phyloP scores from a whole-genome alignment of 1,284 basidiomycete genomes.

The Malassezia cuniculi region DNA sequence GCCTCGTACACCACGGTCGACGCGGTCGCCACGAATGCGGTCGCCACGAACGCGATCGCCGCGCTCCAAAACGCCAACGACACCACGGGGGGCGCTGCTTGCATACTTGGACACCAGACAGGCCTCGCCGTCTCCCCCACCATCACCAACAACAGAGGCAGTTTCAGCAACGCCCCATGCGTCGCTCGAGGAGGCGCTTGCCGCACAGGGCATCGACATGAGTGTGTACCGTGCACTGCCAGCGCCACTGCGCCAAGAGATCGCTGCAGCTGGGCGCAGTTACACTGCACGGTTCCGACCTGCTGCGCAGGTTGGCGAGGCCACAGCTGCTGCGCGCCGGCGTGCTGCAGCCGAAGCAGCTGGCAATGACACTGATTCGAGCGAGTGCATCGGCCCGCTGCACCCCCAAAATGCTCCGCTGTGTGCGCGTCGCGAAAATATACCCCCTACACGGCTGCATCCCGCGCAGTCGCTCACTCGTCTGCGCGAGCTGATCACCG shows the following conservation, averaged over 20 bases:
- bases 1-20: slow-evolving; percentile 12
- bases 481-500: slow-evolving; percentile 12
- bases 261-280: no score
- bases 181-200: slow-evolving; percentile 13
- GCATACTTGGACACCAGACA: slow-evolving; percentile 15
- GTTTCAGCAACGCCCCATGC: slow-evolving; percentile 16
- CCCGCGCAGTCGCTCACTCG: neutral
- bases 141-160: slow-evolving; percentile 11
- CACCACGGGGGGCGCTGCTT: no score
- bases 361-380: no score
- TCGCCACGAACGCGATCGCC: neutral
- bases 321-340: slow-evolving; percentile 17
- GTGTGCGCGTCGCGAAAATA: no score
- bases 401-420: no score
- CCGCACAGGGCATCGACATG: slow-evolving; percentile 24
- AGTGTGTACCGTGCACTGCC: slow-evolving; percentile 34
- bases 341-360: slow-evolving; percentile 20
- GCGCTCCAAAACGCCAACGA: no score
- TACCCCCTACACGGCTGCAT: neutral
- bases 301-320: slow-evolving; percentile 15
- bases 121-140: slow-evolving; percentile 17
- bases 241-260: slow-evolving; percentile 25
- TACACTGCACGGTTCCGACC: slow-evolving; percentile 16
- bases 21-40: neutral
- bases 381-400: no score